Evolutionary conservation across 768 basidiomycete genomes (phyloP).

Genomic region (Leucosporidium creatinivorum): DNA sequence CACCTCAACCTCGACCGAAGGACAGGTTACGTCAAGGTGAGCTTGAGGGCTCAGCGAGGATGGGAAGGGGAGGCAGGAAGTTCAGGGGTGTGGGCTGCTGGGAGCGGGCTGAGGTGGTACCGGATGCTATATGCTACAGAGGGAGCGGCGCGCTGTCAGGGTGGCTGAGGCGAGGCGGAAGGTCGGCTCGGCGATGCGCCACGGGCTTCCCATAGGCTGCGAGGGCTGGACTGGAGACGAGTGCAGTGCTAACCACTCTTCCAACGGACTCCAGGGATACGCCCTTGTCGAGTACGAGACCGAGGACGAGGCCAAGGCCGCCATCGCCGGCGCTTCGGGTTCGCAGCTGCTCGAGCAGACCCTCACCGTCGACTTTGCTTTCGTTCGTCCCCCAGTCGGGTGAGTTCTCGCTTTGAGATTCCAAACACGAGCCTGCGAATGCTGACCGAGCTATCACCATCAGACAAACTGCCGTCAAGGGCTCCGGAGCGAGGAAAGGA

Average conservation of each 20-base stretch:
- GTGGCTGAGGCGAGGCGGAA: neutral
- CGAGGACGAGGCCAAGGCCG: constrained; percentile 84
- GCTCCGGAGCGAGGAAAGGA: constrained; percentile 6
- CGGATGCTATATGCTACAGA: neutral
- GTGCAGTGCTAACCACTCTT: neutral
- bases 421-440: too few species aligned
- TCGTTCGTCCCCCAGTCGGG: constrained; percentile 63
- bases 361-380: constrained; percentile 85
- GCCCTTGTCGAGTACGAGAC: constrained; percentile 96
- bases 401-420: neutral
- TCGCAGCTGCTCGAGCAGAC: constrained; percentile 75
- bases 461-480: neutral
- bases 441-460: neutral
- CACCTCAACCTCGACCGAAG: constrained; percentile 93
- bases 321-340: constrained; percentile 82
- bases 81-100: neutral
- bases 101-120: neutral
- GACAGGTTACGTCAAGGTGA: constrained; percentile 96
- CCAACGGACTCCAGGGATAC: constrained; percentile 65
- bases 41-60: constrained; percentile 3
- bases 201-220: neutral
- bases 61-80: neutral
- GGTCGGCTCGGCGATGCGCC: too few species aligned
- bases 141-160: neutral
- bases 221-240: neutral